Percentiles rank a stretch among this genome's conserved stretches.
These are phyloP conservation scores for Yamadazyma jaroonii DNA, from an alignment of 1,139 yeast genomes.

Conservation along the genomic window DNA sequence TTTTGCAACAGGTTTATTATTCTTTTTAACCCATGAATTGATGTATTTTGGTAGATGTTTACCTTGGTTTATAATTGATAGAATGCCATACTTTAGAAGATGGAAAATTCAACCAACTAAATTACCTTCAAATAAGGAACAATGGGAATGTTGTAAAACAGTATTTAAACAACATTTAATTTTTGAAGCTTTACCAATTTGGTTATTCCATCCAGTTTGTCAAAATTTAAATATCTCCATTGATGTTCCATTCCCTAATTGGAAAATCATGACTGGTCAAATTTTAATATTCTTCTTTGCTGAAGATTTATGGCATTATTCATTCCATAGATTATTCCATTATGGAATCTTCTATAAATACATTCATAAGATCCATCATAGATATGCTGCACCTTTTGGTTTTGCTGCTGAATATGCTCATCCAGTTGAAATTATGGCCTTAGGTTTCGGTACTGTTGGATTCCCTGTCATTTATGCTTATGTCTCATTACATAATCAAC, in stretches of 20 bases:
- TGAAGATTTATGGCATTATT: slow-evolving; percentile 96
- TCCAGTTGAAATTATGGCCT: slow-evolving; percentile 84
- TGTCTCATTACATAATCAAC: slow-evolving; percentile 27
- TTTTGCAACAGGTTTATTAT: slow-evolving; percentile 78
- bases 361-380: slow-evolving; percentile 94
- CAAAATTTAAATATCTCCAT: slow-evolving; percentile 69
- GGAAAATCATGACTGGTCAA: slow-evolving; percentile 57
- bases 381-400: slow-evolving; percentile 96
- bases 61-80: slow-evolving; percentile 82
- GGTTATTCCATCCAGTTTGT: slow-evolving; percentile 93
- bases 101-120: slow-evolving; percentile 83
- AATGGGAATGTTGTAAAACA: slow-evolving; percentile 85
- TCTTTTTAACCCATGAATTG: slow-evolving; percentile 71
- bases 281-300: slow-evolving; percentile 71
- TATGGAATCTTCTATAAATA: slow-evolving; percentile 81
- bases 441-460: slow-evolving; percentile 94
- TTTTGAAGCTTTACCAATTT: slow-evolving; percentile 92
- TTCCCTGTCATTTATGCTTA: slow-evolving; percentile 67
- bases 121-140: slow-evolving; percentile 75
- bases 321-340: slow-evolving; percentile 88
- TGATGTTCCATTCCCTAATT: slow-evolving; percentile 79
- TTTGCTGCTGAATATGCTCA: slow-evolving; percentile 96
- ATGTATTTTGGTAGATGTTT: slow-evolving; percentile 82
- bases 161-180: slow-evolving; percentile 82
- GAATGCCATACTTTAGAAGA: slow-evolving; percentile 68